Evolutionary conservation across 169 alveolate genomes (phyloP).

Genomic region (Eimeria sp.): DNA sequence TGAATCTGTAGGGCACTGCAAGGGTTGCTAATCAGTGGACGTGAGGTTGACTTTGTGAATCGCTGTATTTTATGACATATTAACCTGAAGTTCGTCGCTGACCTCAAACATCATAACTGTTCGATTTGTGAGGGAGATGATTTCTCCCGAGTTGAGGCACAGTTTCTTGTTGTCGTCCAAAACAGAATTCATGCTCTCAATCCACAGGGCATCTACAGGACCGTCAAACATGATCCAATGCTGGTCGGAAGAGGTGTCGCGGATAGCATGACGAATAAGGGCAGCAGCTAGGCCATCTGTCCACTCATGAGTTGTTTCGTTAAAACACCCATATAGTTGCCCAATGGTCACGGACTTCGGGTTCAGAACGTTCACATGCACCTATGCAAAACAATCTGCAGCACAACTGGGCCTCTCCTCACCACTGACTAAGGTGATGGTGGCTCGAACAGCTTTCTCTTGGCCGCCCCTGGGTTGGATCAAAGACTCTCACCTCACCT

Average conservation of each 20-base stretch:
- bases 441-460: neutral
- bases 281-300: slow-evolving; percentile 95
- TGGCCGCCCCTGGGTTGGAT: neutral
- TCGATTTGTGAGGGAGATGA: slow-evolving; percentile 95
- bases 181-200: slow-evolving; percentile 97
- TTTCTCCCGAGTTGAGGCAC: slow-evolving; percentile 96
- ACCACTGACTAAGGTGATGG: neutral
- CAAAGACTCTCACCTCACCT: slow-evolving; percentile 15
- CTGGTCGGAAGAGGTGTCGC: slow-evolving; percentile 87
- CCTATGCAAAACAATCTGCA: slow-evolving; percentile 86
- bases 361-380: slow-evolving; percentile 91
- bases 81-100: neutral
- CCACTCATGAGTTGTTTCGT: slow-evolving; percentile 95
- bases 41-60: neutral
- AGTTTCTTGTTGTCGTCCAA: slow-evolving; percentile 98
- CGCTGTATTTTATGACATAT: neutral
- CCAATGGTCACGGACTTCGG: slow-evolving; percentile 94
- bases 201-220: slow-evolving; percentile 98
- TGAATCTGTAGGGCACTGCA: neutral
- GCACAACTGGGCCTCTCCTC: neutral
- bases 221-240: slow-evolving; percentile 97
- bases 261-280: slow-evolving; percentile 91
- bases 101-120: slow-evolving; percentile 97
- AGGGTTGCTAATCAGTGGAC: neutral
- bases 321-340: slow-evolving; percentile 94